A percentile compares a stretch with the other conserved stretches of the same genome.
These are phyloP conservation scores for Esteya vermicola DNA, from an alignment of 2,329 filamentous ascomycete species.

Conservation along the genomic window DNA sequence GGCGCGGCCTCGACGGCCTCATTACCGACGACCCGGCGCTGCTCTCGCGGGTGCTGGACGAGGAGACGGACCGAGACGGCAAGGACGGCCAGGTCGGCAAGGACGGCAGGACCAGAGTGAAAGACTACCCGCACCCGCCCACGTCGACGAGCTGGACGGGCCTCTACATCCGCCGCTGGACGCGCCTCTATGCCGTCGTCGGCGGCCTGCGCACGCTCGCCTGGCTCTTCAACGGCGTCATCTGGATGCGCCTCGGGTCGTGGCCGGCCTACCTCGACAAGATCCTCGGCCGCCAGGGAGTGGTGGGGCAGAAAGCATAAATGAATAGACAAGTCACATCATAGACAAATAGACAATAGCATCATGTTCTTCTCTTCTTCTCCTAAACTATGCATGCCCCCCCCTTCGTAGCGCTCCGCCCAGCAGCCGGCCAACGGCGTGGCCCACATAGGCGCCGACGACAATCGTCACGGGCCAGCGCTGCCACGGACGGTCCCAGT, in stretches of 20 bases:
- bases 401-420: constrained; percentile 26
- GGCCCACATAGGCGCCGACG: constrained; percentile 68
- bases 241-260: constrained; percentile 5
- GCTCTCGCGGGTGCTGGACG: background rate
- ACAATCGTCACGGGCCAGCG: constrained; percentile 91
- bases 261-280: constrained; percentile 4
- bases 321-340: too few species aligned
- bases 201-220: constrained; percentile 5
- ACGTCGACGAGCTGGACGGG: constrained; percentile 2
- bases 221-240: constrained; percentile 2
- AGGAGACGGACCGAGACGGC: background rate
- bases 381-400: background rate
- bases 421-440: constrained; percentile 51
- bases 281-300: constrained; percentile 3
- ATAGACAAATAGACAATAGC: too few species aligned
- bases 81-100: background rate
- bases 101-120: background rate
- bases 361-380: background rate
- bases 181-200: constrained; percentile 5
- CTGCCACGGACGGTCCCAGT: constrained; percentile 99
- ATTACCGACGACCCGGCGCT: constrained; percentile 67
- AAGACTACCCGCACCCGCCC: constrained; percentile 5
- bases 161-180: constrained; percentile 10
- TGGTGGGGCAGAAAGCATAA: too few species aligned
- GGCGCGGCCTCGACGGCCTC: constrained; percentile 56